Percentiles rank a stretch among this genome's conserved stretches.
These are phyloP conservation scores for Cryphonectria nitschkei DNA, from an alignment of 2,329 filamentous ascomycete species.

Conservation along the genomic window DNA sequence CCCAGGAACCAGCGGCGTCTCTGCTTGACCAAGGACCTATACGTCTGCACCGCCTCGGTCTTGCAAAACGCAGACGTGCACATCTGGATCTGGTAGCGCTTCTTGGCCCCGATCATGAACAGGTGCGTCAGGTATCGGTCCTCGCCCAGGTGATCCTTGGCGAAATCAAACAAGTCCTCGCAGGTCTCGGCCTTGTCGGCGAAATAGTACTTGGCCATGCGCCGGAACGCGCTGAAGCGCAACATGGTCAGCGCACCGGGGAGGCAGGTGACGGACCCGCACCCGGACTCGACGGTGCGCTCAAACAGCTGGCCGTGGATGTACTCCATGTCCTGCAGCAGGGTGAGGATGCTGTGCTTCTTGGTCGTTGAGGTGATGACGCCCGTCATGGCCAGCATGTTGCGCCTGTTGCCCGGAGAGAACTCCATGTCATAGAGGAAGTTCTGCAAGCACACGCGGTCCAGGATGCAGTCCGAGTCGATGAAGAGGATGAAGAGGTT, in stretches of 20 bases:
- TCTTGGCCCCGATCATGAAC: conserved; percentile 96
- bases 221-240: conserved; percentile 91
- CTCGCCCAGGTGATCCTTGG: conserved; percentile 92
- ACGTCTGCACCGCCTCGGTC: conserved; percentile 92
- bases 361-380: conserved; percentile 94
- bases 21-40: conserved; percentile 86
- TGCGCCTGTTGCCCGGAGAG: conserved; percentile 85
- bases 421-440: conserved; percentile 99
- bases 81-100: conserved; percentile 95
- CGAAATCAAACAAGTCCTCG: conserved; percentile 94
- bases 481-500: conserved; percentile 96
- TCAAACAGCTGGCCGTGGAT: conserved; percentile 97
- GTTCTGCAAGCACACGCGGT: conserved; percentile 90
- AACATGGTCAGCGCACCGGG: conserved; percentile 95
- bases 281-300: conserved; percentile 90
- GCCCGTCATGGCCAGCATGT: conserved; percentile 97
- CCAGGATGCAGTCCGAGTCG: conserved; percentile 94
- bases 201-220: conserved; percentile 99
- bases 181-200: conserved; percentile 95
- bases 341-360: conserved; percentile 84
- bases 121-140: conserved; percentile 97
- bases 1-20: conserved; percentile 94
- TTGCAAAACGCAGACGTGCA: conserved; percentile 98
- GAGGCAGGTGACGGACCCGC: conserved; percentile 90
- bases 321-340: conserved; percentile 98